A percentile compares a stretch with the other conserved stretches of the same genome.
Evolutionary conservation across 305 asterid species (phyloP).

Genomic region (Fraxinus latifolia): DNA sequence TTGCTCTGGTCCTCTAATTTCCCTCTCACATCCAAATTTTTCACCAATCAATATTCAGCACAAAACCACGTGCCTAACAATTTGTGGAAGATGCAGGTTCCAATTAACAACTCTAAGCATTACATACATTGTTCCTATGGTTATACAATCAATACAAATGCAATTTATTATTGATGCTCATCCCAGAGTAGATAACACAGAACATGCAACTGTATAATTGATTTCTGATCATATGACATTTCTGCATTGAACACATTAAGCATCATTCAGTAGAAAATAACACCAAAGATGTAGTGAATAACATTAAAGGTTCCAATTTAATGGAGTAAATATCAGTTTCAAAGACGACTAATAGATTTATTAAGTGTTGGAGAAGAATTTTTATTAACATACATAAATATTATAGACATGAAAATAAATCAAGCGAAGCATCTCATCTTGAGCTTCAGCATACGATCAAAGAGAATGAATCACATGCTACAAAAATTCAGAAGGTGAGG

Average conservation of each 20-base stretch:
- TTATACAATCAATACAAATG: neutral
- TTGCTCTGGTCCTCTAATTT: neutral
- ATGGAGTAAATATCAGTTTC: neutral
- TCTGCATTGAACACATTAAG: neutral
- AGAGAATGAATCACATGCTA: conserved; percentile 35
- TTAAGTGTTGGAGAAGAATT: conserved; percentile 5
- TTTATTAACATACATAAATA: conserved; percentile 19
- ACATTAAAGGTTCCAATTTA: neutral
- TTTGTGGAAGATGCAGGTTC: neutral
- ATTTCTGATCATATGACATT: neutral
- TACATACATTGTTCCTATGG: neutral
- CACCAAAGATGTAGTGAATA: neutral
- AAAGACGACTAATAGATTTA: neutral
- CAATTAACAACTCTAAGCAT: neutral
- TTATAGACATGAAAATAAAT: conserved; percentile 9
- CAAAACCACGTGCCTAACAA: neutral
- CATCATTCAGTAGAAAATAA: neutral
- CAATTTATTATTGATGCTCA: neutral
- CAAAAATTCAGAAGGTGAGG: conserved; percentile 75
- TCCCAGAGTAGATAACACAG: neutral
- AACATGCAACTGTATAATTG: neutral
- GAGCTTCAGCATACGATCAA: conserved; percentile 12
- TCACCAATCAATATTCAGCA: neutral
- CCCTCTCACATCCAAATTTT: neutral
- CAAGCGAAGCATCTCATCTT: conserved; percentile 14